These are phyloP conservation scores for Malassezia cuniculi DNA, from an alignment of 1,284 basidiomycete species.

Conservation along the genomic window DNA sequence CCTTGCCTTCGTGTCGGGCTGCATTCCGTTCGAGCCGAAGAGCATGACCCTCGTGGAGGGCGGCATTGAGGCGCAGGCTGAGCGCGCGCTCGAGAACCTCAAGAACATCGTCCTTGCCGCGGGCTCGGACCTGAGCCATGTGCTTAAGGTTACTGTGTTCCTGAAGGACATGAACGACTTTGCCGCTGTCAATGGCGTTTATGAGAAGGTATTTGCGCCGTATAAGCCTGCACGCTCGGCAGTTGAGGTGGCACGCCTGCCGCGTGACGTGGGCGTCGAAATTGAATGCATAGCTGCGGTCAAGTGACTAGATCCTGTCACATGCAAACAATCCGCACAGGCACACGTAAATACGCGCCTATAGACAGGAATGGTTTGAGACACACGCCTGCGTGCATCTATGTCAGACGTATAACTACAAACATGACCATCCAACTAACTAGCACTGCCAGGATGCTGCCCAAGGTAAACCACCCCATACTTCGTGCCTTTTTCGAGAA, in stretches of 20 bases:
- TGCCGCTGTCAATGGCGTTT: slow-evolving; percentile 58
- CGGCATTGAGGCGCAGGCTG: slow-evolving; percentile 70
- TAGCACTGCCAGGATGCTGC: slow-evolving; percentile 27
- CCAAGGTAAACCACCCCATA: slow-evolving; percentile 43
- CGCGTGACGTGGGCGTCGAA: slow-evolving; percentile 72
- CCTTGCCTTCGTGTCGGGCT: slow-evolving; percentile 77
- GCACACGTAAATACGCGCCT: too few species aligned
- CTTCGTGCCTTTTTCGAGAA: slow-evolving; percentile 34
- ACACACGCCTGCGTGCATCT: too few species aligned
- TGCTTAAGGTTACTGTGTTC: slow-evolving; percentile 55
- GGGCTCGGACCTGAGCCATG: slow-evolving; percentile 47
- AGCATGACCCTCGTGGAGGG: slow-evolving; percentile 61
- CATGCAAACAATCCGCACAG: too few species aligned
- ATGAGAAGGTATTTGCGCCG: slow-evolving; percentile 41
- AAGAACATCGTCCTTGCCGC: slow-evolving; percentile 68
- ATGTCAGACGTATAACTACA: slow-evolving; percentile 38
- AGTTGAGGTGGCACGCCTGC: slow-evolving; percentile 56
- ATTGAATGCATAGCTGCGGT: slow-evolving; percentile 67
- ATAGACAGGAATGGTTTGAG: too few species aligned
- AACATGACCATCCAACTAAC: slow-evolving; percentile 41
- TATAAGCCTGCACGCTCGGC: slow-evolving; percentile 82
- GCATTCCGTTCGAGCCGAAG: slow-evolving; percentile 68
- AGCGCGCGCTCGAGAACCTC: slow-evolving; percentile 75
- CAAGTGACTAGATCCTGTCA: slow-evolving; percentile 7
- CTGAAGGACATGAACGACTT: slow-evolving; percentile 87